phyloP scores from a whole-genome alignment of 1,139 yeast species.

The Yamadazyma buinensis region DNA sequence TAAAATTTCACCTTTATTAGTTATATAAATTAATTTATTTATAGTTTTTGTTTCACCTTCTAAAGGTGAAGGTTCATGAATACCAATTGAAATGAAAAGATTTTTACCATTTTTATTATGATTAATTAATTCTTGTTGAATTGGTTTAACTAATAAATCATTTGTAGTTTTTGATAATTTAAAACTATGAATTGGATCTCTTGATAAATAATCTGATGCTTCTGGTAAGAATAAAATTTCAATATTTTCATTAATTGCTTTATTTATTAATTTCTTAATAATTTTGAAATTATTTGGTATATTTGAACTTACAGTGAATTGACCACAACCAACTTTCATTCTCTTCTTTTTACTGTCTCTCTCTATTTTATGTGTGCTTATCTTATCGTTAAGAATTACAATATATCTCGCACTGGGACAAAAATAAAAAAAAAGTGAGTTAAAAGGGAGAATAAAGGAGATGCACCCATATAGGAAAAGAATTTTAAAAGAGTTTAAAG shows the following conservation, averaged over 20 bases:
- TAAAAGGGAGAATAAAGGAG: constrained; percentile 4
- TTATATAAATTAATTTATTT: constrained; percentile 56
- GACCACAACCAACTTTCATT: constrained; percentile 72
- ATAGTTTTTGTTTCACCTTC: constrained; percentile 43
- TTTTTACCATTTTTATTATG: constrained; percentile 12
- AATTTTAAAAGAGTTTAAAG: constrained; percentile 39
- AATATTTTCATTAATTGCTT: constrained; percentile 59
- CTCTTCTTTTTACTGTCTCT: not conserved
- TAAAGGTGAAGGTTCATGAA: constrained; percentile 70
- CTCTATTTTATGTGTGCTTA: no score
- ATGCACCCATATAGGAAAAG: constrained; percentile 36
- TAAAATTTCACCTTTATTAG: constrained; percentile 57
- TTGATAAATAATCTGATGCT: constrained; percentile 84
- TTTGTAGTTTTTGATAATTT: constrained; percentile 51
- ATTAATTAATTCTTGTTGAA: constrained; percentile 43
- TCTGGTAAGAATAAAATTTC: constrained; percentile 82
- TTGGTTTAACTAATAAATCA: constrained; percentile 47
- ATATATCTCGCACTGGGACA: no score
- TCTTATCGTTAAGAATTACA: no score
- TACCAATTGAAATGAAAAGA: constrained; percentile 53
- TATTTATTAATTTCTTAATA: constrained; percentile 55
- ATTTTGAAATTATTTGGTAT: constrained; percentile 54
- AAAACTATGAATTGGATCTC: constrained; percentile 62
- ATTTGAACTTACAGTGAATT: constrained; percentile 71
- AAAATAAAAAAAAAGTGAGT: not conserved